Evolutionary conservation across 1,284 basidiomycete genomes (phyloP), one percentile per base, ranked within the genome.

Genomic region (Exsudoporus floridanus): DNA sequence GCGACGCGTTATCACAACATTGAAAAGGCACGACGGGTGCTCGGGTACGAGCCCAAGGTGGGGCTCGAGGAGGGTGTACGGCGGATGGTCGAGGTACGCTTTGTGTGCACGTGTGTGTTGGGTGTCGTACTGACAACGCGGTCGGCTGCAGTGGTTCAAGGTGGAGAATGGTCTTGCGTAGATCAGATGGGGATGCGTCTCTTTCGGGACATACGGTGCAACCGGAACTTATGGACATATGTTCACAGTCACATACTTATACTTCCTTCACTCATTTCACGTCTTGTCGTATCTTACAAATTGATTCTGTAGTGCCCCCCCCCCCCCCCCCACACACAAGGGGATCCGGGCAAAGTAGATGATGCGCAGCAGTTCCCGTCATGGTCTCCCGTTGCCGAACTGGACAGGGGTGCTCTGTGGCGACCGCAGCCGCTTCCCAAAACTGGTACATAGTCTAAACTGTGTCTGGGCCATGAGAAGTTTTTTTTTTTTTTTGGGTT

Each of bases 21-120:
- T 49, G 96, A 99, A 76, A 94, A 93, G 75, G 93, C 96, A 9
- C 80, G 95, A 60, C 76, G 94, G 51, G 82, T 98, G 57, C 77
- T 99, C 35, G 94, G 92, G 3, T 99, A 99, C 72, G 91, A 94
- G 67, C 97, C 96, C 0, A 75, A 93, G 51, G 86, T 97, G 13
- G 90, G 93, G 2, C 65, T 99, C 28, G 86, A 94, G 58, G 95
- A 99, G 61, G 96, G 93, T 21, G 80, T 98, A 54, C 80, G 83
- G 71, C 78, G 77, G 58, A 91, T 88, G 70, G 82, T 93, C 23
- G 84, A 87, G 68, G 88, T 88, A 40, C 28, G 50, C 47, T 39
- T 16, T 52, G 19, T 49, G 25, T 30, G 36, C 25, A 7, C 35
- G 53, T 18, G 53, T 18, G 31, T 42, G 14, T 21, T 7, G 14